These are phyloP conservation scores for Phyllostachys edulis DNA, from an alignment of 176 grass and related monocot species.

Conservation along the genomic window DNA sequence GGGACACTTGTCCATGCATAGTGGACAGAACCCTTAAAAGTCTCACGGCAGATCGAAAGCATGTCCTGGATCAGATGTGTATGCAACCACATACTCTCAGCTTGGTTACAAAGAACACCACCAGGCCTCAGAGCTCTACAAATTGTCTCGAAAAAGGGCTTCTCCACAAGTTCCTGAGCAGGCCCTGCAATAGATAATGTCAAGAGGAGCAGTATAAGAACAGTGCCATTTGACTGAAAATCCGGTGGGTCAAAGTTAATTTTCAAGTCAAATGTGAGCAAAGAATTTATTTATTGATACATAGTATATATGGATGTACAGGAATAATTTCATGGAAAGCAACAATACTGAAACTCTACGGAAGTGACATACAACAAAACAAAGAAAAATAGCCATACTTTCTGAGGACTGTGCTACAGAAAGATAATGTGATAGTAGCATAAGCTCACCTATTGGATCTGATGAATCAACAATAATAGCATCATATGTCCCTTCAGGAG, in stretches of 20 bases:
- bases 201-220: conserved; percentile 11
- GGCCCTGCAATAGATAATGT: conserved; percentile 56
- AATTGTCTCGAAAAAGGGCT: conserved; percentile 93
- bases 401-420: not conserved
- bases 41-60: conserved; percentile 81
- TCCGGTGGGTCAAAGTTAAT: not conserved
- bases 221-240: not conserved
- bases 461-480: conserved; percentile 98
- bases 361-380: not conserved
- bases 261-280: not conserved
- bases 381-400: conserved; percentile 2
- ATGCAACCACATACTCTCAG: conserved; percentile 91
- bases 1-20: conserved; percentile 98
- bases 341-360: not conserved
- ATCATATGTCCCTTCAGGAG: conserved; percentile 84
- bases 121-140: conserved; percentile 83
- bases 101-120: conserved; percentile 97
- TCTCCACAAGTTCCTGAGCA: conserved; percentile 92
- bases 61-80: conserved; percentile 95
- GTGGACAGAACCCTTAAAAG: conserved; percentile 78
- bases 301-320: not conserved
- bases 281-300: not conserved
- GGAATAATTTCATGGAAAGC: not conserved
- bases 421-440: not conserved
- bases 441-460: conserved; percentile 85